Evolutionary conservation across 169 alveolate species (phyloP).

Genomic region (Hammondia hammondi): DNA sequence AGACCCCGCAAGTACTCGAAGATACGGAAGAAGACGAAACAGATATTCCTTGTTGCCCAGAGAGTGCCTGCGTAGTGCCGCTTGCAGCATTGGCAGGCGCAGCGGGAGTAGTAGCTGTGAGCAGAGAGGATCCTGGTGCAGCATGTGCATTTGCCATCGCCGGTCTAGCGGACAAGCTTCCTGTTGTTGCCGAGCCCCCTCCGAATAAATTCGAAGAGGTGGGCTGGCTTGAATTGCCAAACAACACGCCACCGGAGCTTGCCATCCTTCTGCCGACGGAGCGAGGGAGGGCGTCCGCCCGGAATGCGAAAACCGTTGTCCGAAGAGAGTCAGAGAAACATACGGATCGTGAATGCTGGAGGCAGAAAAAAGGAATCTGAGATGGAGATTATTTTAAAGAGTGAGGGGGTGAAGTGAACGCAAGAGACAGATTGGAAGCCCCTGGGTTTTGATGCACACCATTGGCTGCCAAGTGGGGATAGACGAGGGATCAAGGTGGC

Average conservation of each 20-base stretch:
- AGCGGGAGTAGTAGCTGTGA: neutral
- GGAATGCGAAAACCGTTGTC: neutral
- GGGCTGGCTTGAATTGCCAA: neutral
- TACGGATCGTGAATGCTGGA: neutral
- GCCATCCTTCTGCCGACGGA: neutral
- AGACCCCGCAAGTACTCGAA: neutral
- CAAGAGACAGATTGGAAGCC: too few relatives aligned
- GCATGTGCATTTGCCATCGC: neutral
- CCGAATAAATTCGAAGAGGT: neutral
- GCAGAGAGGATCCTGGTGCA: neutral
- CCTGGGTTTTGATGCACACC: neutral
- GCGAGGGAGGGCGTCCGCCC: neutral
- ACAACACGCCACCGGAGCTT: neutral
- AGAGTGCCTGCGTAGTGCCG: neutral
- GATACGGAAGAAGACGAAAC: neutral
- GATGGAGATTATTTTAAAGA: too few relatives aligned
- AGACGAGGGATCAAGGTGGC: neutral
- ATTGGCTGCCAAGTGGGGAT: neutral
- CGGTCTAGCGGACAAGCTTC: neutral
- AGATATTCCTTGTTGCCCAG: neutral
- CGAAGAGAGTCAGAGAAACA: neutral
- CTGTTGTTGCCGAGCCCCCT: neutral
- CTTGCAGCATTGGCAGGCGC: neutral
- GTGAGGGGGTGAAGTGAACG: too few relatives aligned
- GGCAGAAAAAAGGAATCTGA: neutral